Conservation (phyloP, 2,329 filamentous ascomycete species). For the Cercospora citrullina region DNA sequence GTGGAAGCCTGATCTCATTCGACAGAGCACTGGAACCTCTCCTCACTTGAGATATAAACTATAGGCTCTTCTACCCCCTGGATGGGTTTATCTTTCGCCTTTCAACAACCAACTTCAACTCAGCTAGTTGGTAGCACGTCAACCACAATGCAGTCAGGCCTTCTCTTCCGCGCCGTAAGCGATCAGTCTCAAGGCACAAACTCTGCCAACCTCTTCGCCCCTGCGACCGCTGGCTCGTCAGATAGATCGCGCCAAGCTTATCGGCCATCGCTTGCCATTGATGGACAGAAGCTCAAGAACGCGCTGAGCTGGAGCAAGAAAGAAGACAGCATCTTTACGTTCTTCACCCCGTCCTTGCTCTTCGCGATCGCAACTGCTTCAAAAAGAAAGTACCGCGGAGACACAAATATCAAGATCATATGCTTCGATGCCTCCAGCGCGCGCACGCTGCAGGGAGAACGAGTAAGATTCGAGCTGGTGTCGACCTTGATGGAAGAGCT, state of each 20-base stretch:
- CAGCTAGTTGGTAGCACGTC: background rate
- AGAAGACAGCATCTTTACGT: constrained; percentile 9
- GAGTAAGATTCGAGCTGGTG: constrained; percentile 5
- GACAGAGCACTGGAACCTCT: background rate
- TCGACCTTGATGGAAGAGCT: constrained; percentile 2
- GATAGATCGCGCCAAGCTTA: background rate
- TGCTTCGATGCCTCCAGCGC: constrained; percentile 6
- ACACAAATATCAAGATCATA: constrained; percentile 14
- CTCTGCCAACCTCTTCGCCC: constrained; percentile 8
- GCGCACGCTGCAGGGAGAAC: background rate
- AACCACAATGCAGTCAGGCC: background rate
- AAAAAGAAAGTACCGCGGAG: background rate
- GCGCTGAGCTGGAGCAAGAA: constrained; percentile 14
- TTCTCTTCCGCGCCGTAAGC: constrained; percentile 17
- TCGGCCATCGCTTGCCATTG: background rate
- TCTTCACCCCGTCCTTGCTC: constrained; percentile 20
- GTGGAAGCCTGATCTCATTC: background rate
- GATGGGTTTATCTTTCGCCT: background rate
- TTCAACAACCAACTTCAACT: background rate
- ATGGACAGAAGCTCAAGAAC: constrained; percentile 5
- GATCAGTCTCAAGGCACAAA: constrained; percentile 19
- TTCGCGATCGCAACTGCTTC: constrained; percentile 17
- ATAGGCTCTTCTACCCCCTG: background rate
- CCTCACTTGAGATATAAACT: background rate
- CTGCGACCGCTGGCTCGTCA: constrained; percentile 1